Evolutionary conservation across 108 stramenopile genomes (phyloP), one percentile per base, ranked within the genome.

Genomic region (Conticribra weissflogii): DNA sequence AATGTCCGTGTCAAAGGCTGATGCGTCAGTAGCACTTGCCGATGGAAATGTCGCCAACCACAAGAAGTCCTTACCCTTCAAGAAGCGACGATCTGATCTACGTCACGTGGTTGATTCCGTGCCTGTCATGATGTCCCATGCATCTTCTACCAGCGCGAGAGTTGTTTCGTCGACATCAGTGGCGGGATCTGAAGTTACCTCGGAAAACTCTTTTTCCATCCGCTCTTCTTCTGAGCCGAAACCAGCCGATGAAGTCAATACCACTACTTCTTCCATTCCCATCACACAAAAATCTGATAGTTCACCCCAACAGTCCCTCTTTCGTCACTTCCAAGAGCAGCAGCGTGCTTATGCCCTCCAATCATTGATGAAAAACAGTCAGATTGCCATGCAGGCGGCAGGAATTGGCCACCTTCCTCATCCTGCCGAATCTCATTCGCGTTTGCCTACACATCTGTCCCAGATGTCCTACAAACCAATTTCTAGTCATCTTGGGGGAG

Each of bases 271-370:
- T 51, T 30, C 14, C 54, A 57, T 27, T 44, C 54, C 55, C 64
- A 71, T 59, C 69, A 71, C 24, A 69, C 65, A 65, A 66, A 84
- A 45, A 73, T 61, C 61, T 80, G 71, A n/a, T n/a, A n/a, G n/a
- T n/a, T n/a, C 54, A 58, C 86, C 55, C 56, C 58, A 74, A 78
- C 82, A 59, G 68, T 55, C 63, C 46, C 72, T 60, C 58, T 79
- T 72, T 54, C 79, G 55, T 32, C 68, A 66, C 50, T 70, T 78
- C 58, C 59, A 70, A n/a, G 57, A 78, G 47, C 76, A 78, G 49
- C 68, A 69, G 0, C 47, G 63, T 3, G 68, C 63, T 1, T 70
- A 65, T 47, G 68, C 76, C n/a, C 47, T 78, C 22, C 61, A 61
- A n/a, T 58, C 76, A 2, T 36, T 78, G 31, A 44, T 78, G 63